phyloP scores from a whole-genome alignment of 2,329 filamentous ascomycete genomes.

The Coniella vitis region DNA sequence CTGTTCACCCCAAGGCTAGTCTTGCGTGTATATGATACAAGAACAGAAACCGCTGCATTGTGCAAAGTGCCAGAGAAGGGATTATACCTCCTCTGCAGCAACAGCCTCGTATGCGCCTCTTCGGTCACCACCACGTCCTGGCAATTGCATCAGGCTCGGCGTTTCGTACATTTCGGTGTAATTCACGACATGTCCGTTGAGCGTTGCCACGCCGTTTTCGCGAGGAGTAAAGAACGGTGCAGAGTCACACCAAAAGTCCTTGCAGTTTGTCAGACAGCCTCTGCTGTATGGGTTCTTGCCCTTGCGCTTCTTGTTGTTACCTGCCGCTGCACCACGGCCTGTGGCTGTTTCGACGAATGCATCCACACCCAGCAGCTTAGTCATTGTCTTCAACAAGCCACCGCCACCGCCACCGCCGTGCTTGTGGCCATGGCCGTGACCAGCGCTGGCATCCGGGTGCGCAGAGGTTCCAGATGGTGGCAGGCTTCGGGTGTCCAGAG shows the following conservation, averaged over 20 bases:
- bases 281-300: conserved; percentile 77
- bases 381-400: conserved; percentile 72
- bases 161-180: conserved; percentile 88
- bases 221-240: conserved; percentile 71
- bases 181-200: conserved; percentile 75
- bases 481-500: conserved; percentile 52
- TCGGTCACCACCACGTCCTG: conserved; percentile 31
- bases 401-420: conserved; percentile 39
- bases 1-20: not conserved
- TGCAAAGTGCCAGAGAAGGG: not conserved
- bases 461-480: conserved; percentile 46
- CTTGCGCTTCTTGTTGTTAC: conserved; percentile 45
- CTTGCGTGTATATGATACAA: not conserved
- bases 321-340: conserved; percentile 64
- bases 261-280: conserved; percentile 82
- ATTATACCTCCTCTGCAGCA: conserved; percentile 47
- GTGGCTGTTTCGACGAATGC: conserved; percentile 91
- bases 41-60: not conserved
- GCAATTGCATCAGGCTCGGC: conserved; percentile 59
- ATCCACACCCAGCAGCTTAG: conserved; percentile 79
- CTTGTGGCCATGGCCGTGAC: conserved; percentile 28
- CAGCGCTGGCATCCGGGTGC: conserved; percentile 34
- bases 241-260: conserved; percentile 93
- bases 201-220: conserved; percentile 65
- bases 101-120: conserved; percentile 58